Evolutionary conservation across 331 rosid genomes (phyloP), one percentile per base, ranked within the genome.

Genomic region (Arachis monticola): DNA sequence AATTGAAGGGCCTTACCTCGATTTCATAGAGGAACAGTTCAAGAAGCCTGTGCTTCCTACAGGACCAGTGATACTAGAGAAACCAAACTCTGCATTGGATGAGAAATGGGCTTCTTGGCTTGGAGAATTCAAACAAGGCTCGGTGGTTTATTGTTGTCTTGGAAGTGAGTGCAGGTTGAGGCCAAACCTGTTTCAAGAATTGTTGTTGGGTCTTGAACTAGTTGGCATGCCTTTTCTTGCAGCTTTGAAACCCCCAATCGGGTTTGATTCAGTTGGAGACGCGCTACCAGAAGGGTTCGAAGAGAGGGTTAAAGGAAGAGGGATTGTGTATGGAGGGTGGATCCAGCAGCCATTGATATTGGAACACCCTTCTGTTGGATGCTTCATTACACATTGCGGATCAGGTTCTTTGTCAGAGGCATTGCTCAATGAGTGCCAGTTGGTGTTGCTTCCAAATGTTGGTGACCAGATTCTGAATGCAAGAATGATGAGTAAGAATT

Each of bases 191-290:
- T 85, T 89, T 47, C 78, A 76, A 32, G 88, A 89, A 55, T 22
- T 85, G 63, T 2, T 84, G 42, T 65, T 81, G 41, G 94, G 94
- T 42, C 82, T 89, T n/a, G 94, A 89, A 75, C 81, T 85, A 0
- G 48, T 83, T 0, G 76, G 78, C 5, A 30, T 7, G 66, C 91
- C 91, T 0, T 87, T 87, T 42, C 73, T 89, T 0, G 91, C 87
- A 1, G 89, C 67, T 0, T 60, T 89, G 56, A 89, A 81, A 75
- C 64, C 86, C 0, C 89, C 93, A 1, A 14, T 58, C 0, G 91
- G 87, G 8, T 45, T 48, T 5, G 81, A 72, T 9, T 51, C 89
- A 0, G 46, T 85, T 8, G 87, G 83, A 31, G 77, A 70, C 4
- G 88, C 89, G 6, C 31, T 85, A 5, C 93, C 93, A 0, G 84